phyloP scores from a whole-genome alignment of 1,284 basidiomycete genomes.

The Pisolithus thermaeus region DNA sequence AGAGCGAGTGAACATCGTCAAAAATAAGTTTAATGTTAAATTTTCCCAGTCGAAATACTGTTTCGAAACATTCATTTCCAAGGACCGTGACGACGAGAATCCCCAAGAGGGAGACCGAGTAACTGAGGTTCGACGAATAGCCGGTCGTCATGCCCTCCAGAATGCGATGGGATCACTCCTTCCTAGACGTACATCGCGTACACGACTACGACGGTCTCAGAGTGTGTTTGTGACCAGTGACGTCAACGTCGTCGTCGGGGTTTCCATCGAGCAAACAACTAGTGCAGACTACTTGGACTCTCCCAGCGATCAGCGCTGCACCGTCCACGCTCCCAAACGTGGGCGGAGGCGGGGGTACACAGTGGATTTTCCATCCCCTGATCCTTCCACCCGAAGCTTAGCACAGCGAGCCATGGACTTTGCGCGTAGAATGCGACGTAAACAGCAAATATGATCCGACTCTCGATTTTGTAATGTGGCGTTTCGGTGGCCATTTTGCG shows the following conservation, averaged over 20 bases:
- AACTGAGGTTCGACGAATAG: conserved; percentile 53
- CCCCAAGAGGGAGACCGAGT: conserved; percentile 43
- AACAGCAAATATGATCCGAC: conserved; percentile 29
- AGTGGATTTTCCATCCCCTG: conserved; percentile 29
- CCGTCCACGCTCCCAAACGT: conserved; percentile 32
- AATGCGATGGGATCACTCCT: conserved; percentile 45
- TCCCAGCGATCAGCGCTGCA: conserved; percentile 24
- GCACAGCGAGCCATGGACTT: conserved; percentile 45
- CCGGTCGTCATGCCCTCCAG: conserved; percentile 43
- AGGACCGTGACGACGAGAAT: conserved; percentile 30
- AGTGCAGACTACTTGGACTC: conserved; percentile 35
- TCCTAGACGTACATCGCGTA: conserved; percentile 49
- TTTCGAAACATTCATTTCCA: conserved; percentile 47
- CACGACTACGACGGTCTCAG: conserved; percentile 38
- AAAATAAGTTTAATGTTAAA: conserved; percentile 8
- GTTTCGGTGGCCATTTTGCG: conserved; percentile 15
- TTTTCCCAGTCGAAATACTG: conserved; percentile 37
- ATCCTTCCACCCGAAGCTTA: conserved; percentile 30
- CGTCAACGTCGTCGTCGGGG: conserved; percentile 42
- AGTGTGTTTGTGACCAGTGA: conserved; percentile 32
- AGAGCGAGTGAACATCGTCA: neutral
- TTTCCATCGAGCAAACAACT: conserved; percentile 56
- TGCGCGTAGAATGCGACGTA: conserved; percentile 44
- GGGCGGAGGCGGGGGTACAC: conserved; percentile 36
- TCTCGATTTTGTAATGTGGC: conserved; percentile 4